A percentile compares a stretch with the other conserved stretches of the same genome.
phyloP scores from a whole-genome alignment of 306 rosid genomes.

The Cotoneaster glaucophyllus region DNA sequence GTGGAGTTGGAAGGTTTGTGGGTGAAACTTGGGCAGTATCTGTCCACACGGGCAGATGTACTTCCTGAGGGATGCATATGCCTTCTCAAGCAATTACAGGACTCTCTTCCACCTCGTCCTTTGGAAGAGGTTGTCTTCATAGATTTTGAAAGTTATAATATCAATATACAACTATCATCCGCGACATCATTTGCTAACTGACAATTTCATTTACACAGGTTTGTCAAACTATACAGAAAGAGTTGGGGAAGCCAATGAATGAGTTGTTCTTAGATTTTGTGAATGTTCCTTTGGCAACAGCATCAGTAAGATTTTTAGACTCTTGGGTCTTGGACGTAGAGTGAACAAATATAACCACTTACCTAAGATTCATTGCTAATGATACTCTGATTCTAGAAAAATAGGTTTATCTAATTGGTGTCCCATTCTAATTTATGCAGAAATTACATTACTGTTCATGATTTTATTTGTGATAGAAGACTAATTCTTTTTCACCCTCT shows the following conservation, averaged over 20 bases:
- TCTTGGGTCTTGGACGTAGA: slow-evolving; percentile 12
- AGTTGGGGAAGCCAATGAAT: slow-evolving; percentile 84
- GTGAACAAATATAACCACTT: slow-evolving; percentile 20
- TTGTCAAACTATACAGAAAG: slow-evolving; percentile 57
- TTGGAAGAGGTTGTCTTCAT: slow-evolving; percentile 61
- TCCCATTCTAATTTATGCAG: slow-evolving; percentile 39
- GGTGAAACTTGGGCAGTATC: slow-evolving; percentile 97
- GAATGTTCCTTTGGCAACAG: slow-evolving; percentile 84
- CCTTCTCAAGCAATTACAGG: slow-evolving; percentile 83
- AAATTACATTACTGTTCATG: too few relatives aligned
- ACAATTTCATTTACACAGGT: slow-evolving; percentile 48
- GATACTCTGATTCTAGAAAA: neutral
- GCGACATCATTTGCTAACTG: slow-evolving; percentile 13
- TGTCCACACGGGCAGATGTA: slow-evolving; percentile 98
- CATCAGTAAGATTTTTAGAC: slow-evolving; percentile 64
- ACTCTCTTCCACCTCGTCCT: slow-evolving; percentile 98
- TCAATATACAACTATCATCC: neutral
- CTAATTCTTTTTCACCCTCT: too few relatives aligned
- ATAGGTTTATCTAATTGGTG: neutral
- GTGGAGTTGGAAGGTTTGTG: slow-evolving; percentile 93
- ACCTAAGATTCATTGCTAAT: neutral
- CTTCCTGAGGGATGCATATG: slow-evolving; percentile 76
- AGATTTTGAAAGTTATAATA: neutral
- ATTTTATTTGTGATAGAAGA: too few relatives aligned
- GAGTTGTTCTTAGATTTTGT: slow-evolving; percentile 69